Evolutionary conservation across 1,284 basidiomycete species (phyloP).

Genomic region (Trichosporon asahii): DNA sequence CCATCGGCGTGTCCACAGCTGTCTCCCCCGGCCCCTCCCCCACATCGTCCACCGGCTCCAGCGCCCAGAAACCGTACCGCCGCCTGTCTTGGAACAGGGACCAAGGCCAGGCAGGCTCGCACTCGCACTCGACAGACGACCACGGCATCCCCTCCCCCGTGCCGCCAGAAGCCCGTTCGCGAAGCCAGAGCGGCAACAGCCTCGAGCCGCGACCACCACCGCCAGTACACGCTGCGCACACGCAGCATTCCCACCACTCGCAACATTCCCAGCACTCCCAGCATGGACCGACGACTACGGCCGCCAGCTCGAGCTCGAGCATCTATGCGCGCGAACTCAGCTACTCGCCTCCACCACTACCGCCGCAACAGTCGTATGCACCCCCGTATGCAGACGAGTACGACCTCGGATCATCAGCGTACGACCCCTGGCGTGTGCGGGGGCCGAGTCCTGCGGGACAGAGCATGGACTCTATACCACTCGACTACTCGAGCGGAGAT

Average conservation of each 20-base stretch:
- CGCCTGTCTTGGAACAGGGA: constrained; percentile 9
- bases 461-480: background rate
- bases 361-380: background rate
- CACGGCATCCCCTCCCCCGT: background rate
- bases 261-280: background rate
- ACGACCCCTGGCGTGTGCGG: background rate
- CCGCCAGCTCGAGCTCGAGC: background rate
- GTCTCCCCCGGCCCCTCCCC: background rate
- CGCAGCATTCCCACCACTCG: background rate
- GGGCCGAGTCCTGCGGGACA: background rate
- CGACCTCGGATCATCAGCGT: constrained; percentile 13
- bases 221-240: background rate
- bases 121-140: background rate
- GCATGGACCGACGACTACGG: background rate
- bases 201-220: background rate
- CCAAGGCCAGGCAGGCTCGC: no score
- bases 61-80: background rate
- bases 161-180: background rate
- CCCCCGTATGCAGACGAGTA: constrained; percentile 7
- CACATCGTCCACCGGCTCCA: background rate
- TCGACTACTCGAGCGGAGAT: constrained; percentile 8
- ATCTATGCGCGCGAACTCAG: background rate
- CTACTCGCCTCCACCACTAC: constrained; percentile 1
- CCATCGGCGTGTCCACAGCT: constrained; percentile 7
- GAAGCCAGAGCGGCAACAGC: background rate